phyloP scores from a whole-genome alignment of 2,329 filamentous ascomycete genomes.

The Scedosporium aurantiacum region DNA sequence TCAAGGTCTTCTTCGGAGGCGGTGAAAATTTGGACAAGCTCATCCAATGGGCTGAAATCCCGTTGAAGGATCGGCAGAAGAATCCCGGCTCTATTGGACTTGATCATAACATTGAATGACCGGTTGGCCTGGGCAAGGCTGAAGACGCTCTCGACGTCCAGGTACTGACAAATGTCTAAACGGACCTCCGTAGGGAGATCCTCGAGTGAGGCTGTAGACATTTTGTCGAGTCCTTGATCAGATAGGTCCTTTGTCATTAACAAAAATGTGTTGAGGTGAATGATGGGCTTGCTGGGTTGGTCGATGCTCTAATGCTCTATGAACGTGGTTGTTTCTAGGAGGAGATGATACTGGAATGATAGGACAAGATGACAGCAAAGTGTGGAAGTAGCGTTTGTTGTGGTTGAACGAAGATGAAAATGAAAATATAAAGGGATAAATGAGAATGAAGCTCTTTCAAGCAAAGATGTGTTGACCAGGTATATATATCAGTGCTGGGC shows the following conservation, averaged over 20 bases:
- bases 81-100: constrained; percentile 27
- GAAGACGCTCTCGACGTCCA: constrained; percentile 30
- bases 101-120: constrained; percentile 28
- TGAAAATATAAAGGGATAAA: background rate
- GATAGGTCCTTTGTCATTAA: background rate
- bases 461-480: background rate
- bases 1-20: constrained; percentile 26
- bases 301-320: background rate
- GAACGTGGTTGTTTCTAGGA: background rate
- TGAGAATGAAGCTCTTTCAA: background rate
- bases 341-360: background rate
- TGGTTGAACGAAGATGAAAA: background rate
- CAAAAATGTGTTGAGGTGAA: background rate
- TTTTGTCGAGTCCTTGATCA: background rate
- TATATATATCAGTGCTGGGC: background rate
- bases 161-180: constrained; percentile 33
- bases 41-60: constrained; percentile 33
- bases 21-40: constrained; percentile 35
- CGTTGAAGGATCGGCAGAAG: constrained; percentile 28
- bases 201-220: background rate
- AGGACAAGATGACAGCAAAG: background rate
- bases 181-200: constrained; percentile 34
- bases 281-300: background rate
- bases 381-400: background rate
- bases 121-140: constrained; percentile 26